A percentile compares a stretch with the other conserved stretches of the same genome.
phyloP scores from a whole-genome alignment of 2,329 filamentous ascomycete species.

The Alternaria solani region DNA sequence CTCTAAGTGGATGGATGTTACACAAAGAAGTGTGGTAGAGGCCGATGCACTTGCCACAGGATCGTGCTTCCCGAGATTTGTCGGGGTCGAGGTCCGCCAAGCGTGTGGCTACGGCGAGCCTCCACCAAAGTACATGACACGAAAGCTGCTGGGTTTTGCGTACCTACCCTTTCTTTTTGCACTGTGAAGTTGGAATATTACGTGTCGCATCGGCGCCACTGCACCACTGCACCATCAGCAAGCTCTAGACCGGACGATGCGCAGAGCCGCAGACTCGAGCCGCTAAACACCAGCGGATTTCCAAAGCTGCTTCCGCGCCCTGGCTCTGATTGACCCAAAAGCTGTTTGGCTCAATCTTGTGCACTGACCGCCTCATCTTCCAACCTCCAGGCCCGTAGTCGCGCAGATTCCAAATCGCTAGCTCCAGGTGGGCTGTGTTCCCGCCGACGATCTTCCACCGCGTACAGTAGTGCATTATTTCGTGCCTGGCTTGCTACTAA shows the following conservation, averaged over 20 bases:
- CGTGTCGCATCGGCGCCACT: constrained; percentile 7
- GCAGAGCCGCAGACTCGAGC: constrained; percentile 26
- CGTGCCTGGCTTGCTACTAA: constrained; percentile 21
- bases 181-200: constrained; percentile 4
- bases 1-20: neutral
- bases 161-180: constrained; percentile 5
- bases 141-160: neutral
- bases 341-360: constrained; percentile 21
- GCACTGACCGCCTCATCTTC: constrained; percentile 20
- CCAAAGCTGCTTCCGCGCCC: constrained; percentile 8
- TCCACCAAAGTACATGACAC: neutral
- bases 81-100: neutral
- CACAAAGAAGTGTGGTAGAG: constrained; percentile 1
- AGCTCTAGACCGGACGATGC: constrained; percentile 19
- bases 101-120: neutral
- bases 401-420: constrained; percentile 43
- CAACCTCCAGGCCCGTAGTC: constrained; percentile 19
- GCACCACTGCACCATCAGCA: constrained; percentile 8
- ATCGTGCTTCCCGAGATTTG: neutral
- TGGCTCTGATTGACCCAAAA: constrained; percentile 17
- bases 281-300: constrained; percentile 16
- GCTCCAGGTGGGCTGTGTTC: constrained; percentile 36
- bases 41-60: neutral
- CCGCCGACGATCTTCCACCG: constrained; percentile 17
- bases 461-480: constrained; percentile 20